Base-by-base conservation (phyloP, 129 eudicot genomes). In the Pulicaria dysenterica region DNA sequence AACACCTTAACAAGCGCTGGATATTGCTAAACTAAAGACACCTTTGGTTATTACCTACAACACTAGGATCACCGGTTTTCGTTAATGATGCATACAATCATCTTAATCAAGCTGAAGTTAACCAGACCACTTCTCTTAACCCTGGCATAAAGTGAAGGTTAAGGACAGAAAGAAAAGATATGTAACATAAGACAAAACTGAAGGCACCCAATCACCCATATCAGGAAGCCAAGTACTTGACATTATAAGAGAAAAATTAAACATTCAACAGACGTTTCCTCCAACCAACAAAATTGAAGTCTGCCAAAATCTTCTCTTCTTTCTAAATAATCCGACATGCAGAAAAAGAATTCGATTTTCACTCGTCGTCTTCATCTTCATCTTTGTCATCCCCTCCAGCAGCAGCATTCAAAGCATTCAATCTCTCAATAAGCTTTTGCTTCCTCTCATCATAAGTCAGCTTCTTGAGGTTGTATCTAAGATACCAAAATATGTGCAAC, bases 391-490 rank as follows among this genome's bases (percentile, higher is more conserved):
- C 56, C 15, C 14, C 79, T n/a, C 73, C 82, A 16, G 74, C 87
- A 39, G 87, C 82, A 7, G 84, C 70, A 63, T 83, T 83, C 38
- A 83, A 74, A 67, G 82, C 84, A 79, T 83, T 83, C 61, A 83
- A 42, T 82, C 84, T 75, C 73, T 75, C 84, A 4, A 83, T 75
- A 46, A 83, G 77, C 39, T 58, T 80, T 10, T 77, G 77, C 82
- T 73, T 83, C 77, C 88, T 83, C 72, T 83, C 80, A 63, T 83
- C 88, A 41, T 71, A 83, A 4, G 88, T 83, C 60, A 83, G 45
- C 73, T 83, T 80, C 82, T 80, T 83, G 8, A 75, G 64, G 74
- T 83, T 83, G 40, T 58, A 80, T 60, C 88, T 83, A 70, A 12
- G 2, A 24, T 1, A 24, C 31, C 46, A 39, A 42, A 51, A 49